phyloP scores from a whole-genome alignment of 306 rosid species.

The Pueraria montana region DNA sequence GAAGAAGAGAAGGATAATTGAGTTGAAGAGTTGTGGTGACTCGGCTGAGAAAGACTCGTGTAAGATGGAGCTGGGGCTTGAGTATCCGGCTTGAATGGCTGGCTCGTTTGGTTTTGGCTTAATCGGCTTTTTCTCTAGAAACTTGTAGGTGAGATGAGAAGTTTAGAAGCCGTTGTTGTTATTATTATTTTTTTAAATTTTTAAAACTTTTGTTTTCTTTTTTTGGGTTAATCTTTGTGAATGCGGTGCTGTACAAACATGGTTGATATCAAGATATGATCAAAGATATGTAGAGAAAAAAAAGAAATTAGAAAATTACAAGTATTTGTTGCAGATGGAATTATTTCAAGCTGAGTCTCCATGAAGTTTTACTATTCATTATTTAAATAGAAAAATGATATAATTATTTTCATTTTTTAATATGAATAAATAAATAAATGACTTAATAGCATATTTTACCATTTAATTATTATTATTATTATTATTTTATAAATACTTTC shows the following conservation, averaged over 20 bases:
- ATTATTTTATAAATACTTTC: too few relatives aligned
- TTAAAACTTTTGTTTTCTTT: neutral
- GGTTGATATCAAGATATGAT: too few relatives aligned
- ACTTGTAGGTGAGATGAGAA: neutral
- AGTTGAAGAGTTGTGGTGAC: constrained; percentile 2
- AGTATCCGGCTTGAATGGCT: constrained; percentile 43
- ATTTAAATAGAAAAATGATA: too few relatives aligned
- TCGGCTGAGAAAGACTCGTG: constrained; percentile 18
- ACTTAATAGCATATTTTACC: too few relatives aligned
- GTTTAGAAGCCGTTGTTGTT: neutral
- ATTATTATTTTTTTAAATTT: neutral
- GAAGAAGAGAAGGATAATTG: constrained; percentile 72
- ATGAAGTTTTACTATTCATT: too few relatives aligned
- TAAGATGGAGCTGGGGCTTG: constrained; percentile 58
- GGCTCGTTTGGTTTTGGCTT: neutral
- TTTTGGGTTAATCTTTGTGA: constrained; percentile 3
- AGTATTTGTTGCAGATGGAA: neutral
- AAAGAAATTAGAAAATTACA: neutral
- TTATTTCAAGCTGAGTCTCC: too few relatives aligned
- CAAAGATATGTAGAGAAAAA: neutral
- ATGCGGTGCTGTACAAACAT: constrained; percentile 42
- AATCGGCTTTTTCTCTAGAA: neutral
- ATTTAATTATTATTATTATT: too few relatives aligned
- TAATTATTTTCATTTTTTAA: too few relatives aligned
- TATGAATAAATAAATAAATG: too few relatives aligned